phyloP scores from a whole-genome alignment of 148 eudicot genomes.

The Rhododendron vialii region DNA sequence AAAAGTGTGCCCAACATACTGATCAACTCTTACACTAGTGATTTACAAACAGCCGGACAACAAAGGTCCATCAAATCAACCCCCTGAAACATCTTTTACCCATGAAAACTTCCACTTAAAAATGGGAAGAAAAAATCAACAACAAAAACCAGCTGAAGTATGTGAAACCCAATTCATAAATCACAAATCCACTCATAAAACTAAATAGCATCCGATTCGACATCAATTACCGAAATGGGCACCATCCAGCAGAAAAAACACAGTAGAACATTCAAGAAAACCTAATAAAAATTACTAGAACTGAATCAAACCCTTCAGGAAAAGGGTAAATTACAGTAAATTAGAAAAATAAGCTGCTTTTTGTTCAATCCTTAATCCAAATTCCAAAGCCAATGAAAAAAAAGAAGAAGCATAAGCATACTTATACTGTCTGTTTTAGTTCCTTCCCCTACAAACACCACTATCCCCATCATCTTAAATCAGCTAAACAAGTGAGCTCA shows the following conservation, averaged over 20 bases:
- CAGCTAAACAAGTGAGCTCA: background rate
- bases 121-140: background rate
- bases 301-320: background rate
- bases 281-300: background rate
- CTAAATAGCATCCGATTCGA: background rate
- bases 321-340: background rate
- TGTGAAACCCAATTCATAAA: background rate
- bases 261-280: background rate
- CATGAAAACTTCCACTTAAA: background rate
- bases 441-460: constrained; percentile 3
- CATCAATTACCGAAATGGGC: background rate
- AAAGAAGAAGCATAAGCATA: background rate
- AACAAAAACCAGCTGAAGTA: background rate
- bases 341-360: constrained; percentile 3
- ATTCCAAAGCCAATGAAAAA: background rate
- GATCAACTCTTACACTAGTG: background rate
- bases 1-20: background rate
- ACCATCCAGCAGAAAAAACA: background rate
- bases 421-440: background rate
- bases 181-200: background rate
- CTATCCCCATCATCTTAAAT: background rate
- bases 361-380: background rate
- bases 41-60: background rate
- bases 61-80: background rate
- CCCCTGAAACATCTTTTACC: background rate